phyloP scores from a whole-genome alignment of 139 green algal genomes.

The Chlorella ohadii region DNA sequence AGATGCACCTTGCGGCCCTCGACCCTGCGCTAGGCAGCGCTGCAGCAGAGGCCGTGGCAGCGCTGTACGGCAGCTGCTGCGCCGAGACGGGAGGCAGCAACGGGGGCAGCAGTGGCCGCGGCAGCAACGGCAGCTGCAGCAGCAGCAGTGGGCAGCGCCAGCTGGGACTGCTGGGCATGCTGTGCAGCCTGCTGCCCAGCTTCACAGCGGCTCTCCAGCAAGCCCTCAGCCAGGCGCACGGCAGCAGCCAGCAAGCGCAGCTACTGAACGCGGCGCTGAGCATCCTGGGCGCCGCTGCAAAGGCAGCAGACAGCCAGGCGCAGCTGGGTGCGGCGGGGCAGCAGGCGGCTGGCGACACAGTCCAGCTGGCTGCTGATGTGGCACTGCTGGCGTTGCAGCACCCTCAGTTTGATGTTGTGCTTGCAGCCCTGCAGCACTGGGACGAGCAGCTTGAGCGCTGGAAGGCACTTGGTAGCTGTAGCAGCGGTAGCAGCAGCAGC shows the following conservation, averaged over 20 bases:
- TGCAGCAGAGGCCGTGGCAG: slow-evolving; percentile 44
- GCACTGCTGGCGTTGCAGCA: slow-evolving; percentile 33
- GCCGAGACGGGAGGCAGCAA: background rate
- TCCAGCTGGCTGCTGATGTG: background rate
- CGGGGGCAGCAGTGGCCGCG: background rate
- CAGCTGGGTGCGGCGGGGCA: too few species aligned
- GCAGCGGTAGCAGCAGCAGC: background rate
- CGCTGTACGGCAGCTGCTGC: slow-evolving; percentile 33
- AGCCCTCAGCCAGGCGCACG: background rate
- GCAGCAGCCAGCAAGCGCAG: slow-evolving; percentile 48
- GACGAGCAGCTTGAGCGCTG: slow-evolving; percentile 22
- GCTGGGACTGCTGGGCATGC: background rate
- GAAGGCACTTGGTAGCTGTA: background rate
- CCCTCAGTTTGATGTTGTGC: slow-evolving; percentile 42
- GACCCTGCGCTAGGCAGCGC: background rate
- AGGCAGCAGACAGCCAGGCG: background rate
- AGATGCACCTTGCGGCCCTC: slow-evolving; percentile 12
- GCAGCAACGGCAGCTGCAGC: background rate
- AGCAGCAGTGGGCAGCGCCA: slow-evolving; percentile 17
- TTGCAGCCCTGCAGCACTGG: slow-evolving; percentile 50
- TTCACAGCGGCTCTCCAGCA: slow-evolving; percentile 44
- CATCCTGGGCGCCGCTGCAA: slow-evolving; percentile 1
- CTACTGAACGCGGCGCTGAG: slow-evolving; percentile 39
- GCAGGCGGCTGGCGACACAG: background rate
- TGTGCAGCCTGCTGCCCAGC: slow-evolving; percentile 47